phyloP scores from a whole-genome alignment of 2,329 filamentous ascomycete genomes.

The Paraphoma sp. region DNA sequence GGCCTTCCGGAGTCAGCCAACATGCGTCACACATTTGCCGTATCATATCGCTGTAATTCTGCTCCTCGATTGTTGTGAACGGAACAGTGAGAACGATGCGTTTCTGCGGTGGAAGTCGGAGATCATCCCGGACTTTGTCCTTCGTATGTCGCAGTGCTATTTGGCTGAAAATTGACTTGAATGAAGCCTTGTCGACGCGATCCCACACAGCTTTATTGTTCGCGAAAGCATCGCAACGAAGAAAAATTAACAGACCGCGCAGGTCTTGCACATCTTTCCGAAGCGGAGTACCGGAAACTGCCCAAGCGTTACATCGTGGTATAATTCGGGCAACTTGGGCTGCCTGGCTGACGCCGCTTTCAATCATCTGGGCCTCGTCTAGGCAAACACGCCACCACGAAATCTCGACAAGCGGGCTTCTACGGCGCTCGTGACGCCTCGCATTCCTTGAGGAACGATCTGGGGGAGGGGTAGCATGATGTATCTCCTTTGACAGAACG shows the following conservation, averaged over 20 bases:
- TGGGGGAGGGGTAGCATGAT: slow-evolving; percentile 75
- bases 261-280: slow-evolving; percentile 81
- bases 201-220: slow-evolving; percentile 71
- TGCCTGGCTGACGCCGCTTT: slow-evolving; percentile 83
- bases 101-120: slow-evolving; percentile 81
- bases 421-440: slow-evolving; percentile 69
- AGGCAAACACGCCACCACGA: slow-evolving; percentile 85
- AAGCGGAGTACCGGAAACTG: slow-evolving; percentile 88
- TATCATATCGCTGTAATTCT: slow-evolving; percentile 82
- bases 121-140: slow-evolving; percentile 76
- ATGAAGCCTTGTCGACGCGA: slow-evolving; percentile 69
- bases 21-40: slow-evolving; percentile 75
- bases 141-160: slow-evolving; percentile 89
- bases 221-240: slow-evolving; percentile 79
- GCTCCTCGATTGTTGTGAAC: slow-evolving; percentile 88
- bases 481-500: slow-evolving; percentile 79
- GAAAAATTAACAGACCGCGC: slow-evolving; percentile 79
- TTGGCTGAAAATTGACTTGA: slow-evolving; percentile 71
- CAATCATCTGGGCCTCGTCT: slow-evolving; percentile 88
- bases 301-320: slow-evolving; percentile 88
- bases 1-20: slow-evolving; percentile 69
- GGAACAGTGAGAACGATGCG: slow-evolving; percentile 88
- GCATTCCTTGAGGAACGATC: slow-evolving; percentile 70
- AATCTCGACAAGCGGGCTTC: slow-evolving; percentile 79
- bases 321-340: slow-evolving; percentile 81